Base-by-base conservation (phyloP, 2,329 filamentous ascomycete species). In the Eurotiales sp. region DNA sequence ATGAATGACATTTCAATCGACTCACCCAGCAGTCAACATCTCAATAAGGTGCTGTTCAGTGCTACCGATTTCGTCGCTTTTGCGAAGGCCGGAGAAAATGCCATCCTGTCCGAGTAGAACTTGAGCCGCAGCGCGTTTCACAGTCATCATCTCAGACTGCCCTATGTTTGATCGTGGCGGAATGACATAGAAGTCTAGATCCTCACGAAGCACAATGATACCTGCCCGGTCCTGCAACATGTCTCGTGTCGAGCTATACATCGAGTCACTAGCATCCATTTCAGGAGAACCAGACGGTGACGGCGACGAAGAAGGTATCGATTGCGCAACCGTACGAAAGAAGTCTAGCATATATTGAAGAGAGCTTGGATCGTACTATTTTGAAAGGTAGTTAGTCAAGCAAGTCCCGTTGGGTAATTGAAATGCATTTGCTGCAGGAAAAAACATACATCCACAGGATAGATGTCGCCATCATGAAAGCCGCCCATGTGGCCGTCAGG, bases 321-420 rank as follows among this genome's bases (percentile, higher is more conserved):
- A 93, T 72, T 96, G 90, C 49, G 93, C 93, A 57, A 99, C 92
- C 59, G 86, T 85, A 58, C 93, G 87, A 77, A 99, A 99, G 73
- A 99, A 99, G 64, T 96, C 92, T 58, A 99, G 83, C 93, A 99
- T 99, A 75, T 97, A 99, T 73, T 97, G 90, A 50, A 99, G 82
- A 43, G 92, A 97, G 48, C 86, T 85, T 21, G 93, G 92, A 71
- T 99, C 93, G 75, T 97, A 99, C 93, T 99, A 75, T 61, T 72
- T 74, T 61, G 55, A 55, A 39, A 8, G 22, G 22, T 11, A 40
- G 34, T 23, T 21, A 25, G n/a, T 27, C 47, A 10, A 15, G 17
- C 21, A 25, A 23, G 15, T 37, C 15, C 8, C 27, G 10, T 23
- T 27, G 36, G 5, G 17, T 3, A 34, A 36, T 4, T 12, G 10